These are phyloP conservation scores for Trichosporon sp. DNA, from an alignment of 1,284 basidiomycete species.

Conservation along the genomic window DNA sequence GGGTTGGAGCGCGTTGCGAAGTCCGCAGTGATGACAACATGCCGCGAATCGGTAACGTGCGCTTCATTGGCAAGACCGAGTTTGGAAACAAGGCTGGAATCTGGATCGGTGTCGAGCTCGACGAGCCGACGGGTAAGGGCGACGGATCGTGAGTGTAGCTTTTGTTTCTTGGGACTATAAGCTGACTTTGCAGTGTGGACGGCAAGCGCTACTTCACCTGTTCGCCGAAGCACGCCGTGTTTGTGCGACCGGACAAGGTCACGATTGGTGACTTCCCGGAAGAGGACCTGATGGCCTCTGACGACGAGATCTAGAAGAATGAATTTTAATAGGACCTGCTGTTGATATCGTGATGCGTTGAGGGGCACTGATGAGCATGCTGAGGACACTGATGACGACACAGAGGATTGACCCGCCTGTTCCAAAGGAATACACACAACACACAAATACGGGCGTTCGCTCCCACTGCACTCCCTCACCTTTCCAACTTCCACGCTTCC, in stretches of 20 bases:
- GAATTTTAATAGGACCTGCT: neutral
- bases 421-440: neutral
- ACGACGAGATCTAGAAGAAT: constrained; percentile 70
- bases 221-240: constrained; percentile 74
- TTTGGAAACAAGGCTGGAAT: constrained; percentile 64
- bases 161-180: neutral
- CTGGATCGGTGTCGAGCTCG: constrained; percentile 95
- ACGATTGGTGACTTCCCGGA: constrained; percentile 83
- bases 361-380: constrained; percentile 10
- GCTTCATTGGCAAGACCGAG: constrained; percentile 77
- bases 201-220: constrained; percentile 84
- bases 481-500: neutral
- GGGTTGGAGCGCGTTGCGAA: constrained; percentile 73
- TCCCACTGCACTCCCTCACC: neutral
- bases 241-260: constrained; percentile 83
- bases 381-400: constrained; percentile 4
- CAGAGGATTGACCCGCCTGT: neutral
- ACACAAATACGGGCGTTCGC: neutral
- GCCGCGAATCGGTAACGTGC: constrained; percentile 77
- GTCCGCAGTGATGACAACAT: constrained; percentile 67
- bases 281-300: constrained; percentile 67
- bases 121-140: constrained; percentile 95
- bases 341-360: neutral
- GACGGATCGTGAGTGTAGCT: constrained; percentile 77
- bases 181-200: constrained; percentile 66